Evolutionary conservation across 345 rosid species (phyloP), one percentile per base, ranked within the genome.

Genomic region (Melaleuca quinquenervia): DNA sequence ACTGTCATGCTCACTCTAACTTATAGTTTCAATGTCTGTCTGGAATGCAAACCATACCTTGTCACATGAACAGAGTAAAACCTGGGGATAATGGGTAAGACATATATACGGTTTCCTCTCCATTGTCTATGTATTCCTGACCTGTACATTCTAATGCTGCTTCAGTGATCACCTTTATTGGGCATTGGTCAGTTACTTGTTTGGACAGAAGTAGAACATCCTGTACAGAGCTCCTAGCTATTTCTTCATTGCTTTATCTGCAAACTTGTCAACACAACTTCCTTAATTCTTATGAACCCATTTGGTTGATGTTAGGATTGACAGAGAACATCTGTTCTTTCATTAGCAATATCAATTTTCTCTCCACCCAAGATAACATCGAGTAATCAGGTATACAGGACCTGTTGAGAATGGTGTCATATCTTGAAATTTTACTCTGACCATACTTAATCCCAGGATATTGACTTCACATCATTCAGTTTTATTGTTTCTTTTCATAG

Each of bases 381-480:
- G 3, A 18, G 78, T 6, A 36, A 9, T 8, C 0, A 11, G 29
- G 75, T 41, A 29, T 29, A 62, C 21, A 29, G 75, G 75, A 64
- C 36, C 29, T 29, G 44, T 64, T 64, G 76, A 29, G 76, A 15
- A 64, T 64, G 44, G 44, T 64, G 1, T 15, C 44, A 1, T 64
- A 64, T 64, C 76, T 62, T 3, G 76, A 44, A 44, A 64, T 64
- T 15, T 64, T 64, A 29, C 76, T 64, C 76, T 0, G 44, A 64
- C 76, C 1, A 0, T 29, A 0, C 76, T 64, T 29, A 29, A 64
- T 64, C 0, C 22, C 44, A 64, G 44, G 11, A 64, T 64, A 0
- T 27, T 2, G 0, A 21, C 75, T 29, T 62, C 21, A 0, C 0
- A 0, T 62, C 10, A 1, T 62, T 3, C 0, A 0, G 24, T 16